Conservation (phyloP, 345 rosid genomes). For the Citrus sp. region DNA sequence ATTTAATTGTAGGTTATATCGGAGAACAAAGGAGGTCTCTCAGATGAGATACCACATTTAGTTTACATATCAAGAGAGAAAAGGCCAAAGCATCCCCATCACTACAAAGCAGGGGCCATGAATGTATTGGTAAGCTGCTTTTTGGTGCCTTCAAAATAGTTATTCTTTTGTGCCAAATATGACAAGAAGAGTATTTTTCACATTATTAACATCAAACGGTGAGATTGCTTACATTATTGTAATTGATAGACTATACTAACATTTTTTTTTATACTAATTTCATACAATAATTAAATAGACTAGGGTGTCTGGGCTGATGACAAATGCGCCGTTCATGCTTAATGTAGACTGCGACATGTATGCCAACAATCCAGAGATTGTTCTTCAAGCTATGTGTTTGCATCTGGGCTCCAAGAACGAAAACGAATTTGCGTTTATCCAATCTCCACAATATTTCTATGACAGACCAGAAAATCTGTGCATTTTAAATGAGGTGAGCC, state of each 20-base stretch:
- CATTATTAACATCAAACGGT: too few relatives aligned
- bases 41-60: conserved; percentile 49
- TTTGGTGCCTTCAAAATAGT: too few relatives aligned
- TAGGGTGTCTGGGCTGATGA: conserved; percentile 70
- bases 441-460: conserved; percentile 50
- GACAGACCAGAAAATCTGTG: conserved; percentile 28
- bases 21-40: conserved; percentile 34
- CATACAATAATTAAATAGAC: conserved; percentile 25
- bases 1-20: conserved; percentile 38
- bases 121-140: conserved; percentile 48
- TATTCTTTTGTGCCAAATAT: too few relatives aligned
- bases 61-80: too few relatives aligned
- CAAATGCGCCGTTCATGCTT: conserved; percentile 70
- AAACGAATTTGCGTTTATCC: conserved; percentile 42
- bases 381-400: conserved; percentile 51
- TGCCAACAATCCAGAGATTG: conserved; percentile 46
- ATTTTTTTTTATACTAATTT: neutral
- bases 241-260: too few relatives aligned
- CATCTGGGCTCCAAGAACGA: conserved; percentile 23
- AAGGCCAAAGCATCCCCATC: conserved; percentile 47
- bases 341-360: conserved; percentile 87
- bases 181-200: too few relatives aligned
- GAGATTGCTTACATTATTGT: too few relatives aligned
- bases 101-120: conserved; percentile 81
- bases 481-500: conserved; percentile 19